Base-by-base conservation (phyloP, 441 rosid genomes). In the Geranium incanum region DNA sequence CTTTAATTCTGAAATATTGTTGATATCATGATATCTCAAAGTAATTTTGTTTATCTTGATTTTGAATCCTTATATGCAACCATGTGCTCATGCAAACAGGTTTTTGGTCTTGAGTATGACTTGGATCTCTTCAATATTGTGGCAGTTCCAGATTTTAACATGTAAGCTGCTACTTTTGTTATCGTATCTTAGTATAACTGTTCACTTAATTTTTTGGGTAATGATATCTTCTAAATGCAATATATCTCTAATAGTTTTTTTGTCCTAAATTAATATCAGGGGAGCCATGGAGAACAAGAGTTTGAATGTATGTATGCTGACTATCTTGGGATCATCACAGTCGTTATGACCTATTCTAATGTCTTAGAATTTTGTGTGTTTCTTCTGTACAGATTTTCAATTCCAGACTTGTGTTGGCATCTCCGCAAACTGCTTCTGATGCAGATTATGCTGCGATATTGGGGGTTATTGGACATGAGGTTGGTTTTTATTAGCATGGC, bases 271-370 rank as follows among this genome's bases (percentile, higher is more conserved):
- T 79, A 18, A 69, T 82, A 60, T 66, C 84, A 92, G 99, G 97
- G 99, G 99, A 82, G 99, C 99, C 75, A 95, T 89, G 99, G 98
- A 95, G 80, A 95, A 92, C 85, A 95, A 95, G 86, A 92, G 99
- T 87, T 81, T 95, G 77, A 95, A 95, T 81, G 99, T 92, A 84
- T 72, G 74, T 36, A 70, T 70, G 41, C 70, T 72, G 41, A 67
- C 41, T 64, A 74, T 59, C 75, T 71, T 21, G 15, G 45, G 16
- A 18, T 74, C 41, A 5, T 45, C 23, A 9, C 33, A 0, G 66
- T 28, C 18, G 66, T 28, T 19, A 21, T 72, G 48, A 16, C 45
- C 68, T 43, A 43, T 48, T 52, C 67, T 23, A 41, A 75, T 33
- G 67, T 70, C 18, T 65, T 75, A 45, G 76, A 68, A 50, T 71